Percentiles rank a stretch among this genome's conserved stretches.
These are phyloP conservation scores for Lasiodiplodia citricola DNA, from an alignment of 2,329 filamentous ascomycete genomes.

Conservation along the genomic window DNA sequence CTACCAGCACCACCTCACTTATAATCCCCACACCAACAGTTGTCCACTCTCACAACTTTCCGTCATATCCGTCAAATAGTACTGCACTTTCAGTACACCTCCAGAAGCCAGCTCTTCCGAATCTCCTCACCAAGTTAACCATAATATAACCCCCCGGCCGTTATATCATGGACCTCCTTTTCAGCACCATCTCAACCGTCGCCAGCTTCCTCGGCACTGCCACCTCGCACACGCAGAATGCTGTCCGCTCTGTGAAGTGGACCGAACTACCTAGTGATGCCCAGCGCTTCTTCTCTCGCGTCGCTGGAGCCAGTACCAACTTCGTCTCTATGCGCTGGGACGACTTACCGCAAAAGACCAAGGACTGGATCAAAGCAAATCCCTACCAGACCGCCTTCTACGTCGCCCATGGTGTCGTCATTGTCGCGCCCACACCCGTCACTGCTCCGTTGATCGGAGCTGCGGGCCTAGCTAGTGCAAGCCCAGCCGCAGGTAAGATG, in stretches of 20 bases:
- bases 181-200: conserved; percentile 8
- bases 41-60: not conserved
- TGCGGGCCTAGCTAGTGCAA: conserved; percentile 33
- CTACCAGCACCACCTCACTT: not conserved
- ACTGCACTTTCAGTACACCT: not conserved
- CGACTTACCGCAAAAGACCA: conserved; percentile 1
- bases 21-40: not conserved
- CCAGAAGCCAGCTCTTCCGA: too few species aligned
- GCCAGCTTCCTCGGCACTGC: conserved; percentile 2
- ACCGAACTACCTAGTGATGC: not conserved
- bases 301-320: not conserved
- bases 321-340: conserved; percentile 19
- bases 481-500: conserved; percentile 34
- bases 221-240: not conserved
- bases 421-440: conserved; percentile 34
- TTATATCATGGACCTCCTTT: conserved; percentile 17
- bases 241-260: not conserved
- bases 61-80: not conserved
- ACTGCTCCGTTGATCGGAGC: conserved; percentile 34
- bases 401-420: conserved; percentile 33
- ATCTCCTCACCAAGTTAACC: not conserved
- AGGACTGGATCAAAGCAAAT: conserved; percentile 30
- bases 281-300: conserved; percentile 17
- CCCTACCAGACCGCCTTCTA: conserved; percentile 36
- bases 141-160: not conserved